Conservation (phyloP, 305 asterid genomes). For the Withania somnifera region DNA sequence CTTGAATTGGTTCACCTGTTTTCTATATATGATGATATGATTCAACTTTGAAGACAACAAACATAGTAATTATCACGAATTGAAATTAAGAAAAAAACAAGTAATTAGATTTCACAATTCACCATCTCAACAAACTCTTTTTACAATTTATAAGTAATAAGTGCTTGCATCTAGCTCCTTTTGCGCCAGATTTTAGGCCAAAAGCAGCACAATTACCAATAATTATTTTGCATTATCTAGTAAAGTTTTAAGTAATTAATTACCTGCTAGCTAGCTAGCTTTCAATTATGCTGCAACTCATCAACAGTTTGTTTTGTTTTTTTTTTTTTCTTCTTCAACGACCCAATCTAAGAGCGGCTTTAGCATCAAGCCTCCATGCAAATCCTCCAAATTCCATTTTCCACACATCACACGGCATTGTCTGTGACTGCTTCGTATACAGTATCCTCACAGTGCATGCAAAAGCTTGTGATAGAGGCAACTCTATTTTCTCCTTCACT, state of each 20-base stretch:
- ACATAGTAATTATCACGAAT: neutral
- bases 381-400: slow-evolving; percentile 42
- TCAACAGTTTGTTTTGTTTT: too few species aligned
- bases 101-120: neutral
- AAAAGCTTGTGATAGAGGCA: neutral
- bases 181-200: neutral
- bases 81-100: neutral
- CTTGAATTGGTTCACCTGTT: neutral
- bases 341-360: slow-evolving; percentile 35
- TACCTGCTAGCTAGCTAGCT: too few species aligned
- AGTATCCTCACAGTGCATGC: slow-evolving; percentile 17
- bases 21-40: neutral
- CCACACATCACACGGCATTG: slow-evolving; percentile 34
- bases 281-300: too few species aligned
- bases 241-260: neutral
- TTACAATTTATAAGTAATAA: neutral
- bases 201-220: neutral
- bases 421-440: neutral
- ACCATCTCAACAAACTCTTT: neutral
- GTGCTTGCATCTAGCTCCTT: neutral
- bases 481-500: slow-evolving; percentile 1
- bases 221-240: neutral
- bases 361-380: slow-evolving; percentile 40
- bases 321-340: too few species aligned
- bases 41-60: neutral